Evolutionary conservation across 345 rosid genomes (phyloP).

Genomic region (Turritis glabra): DNA sequence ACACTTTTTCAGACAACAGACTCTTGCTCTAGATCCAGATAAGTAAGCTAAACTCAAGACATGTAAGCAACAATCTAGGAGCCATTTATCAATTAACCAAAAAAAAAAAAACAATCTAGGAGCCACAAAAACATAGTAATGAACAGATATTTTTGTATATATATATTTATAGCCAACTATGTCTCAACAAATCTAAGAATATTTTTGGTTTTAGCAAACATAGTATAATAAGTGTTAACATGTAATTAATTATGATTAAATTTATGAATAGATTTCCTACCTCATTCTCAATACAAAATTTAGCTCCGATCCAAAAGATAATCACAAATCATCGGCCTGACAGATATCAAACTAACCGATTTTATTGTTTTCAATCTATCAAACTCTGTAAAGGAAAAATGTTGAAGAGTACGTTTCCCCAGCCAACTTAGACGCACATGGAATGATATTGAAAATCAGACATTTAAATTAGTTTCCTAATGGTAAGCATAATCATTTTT

Average conservation of each 20-base stretch:
- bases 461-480: neutral
- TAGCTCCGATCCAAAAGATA: neutral
- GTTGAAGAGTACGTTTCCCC: neutral
- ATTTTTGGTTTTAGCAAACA: neutral
- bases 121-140: slow-evolving; percentile 24
- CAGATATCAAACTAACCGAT: neutral
- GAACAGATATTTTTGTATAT: neutral
- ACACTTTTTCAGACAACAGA: slow-evolving; percentile 30
- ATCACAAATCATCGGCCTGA: neutral
- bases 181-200: neutral
- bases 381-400: slow-evolving; percentile 2
- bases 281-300: neutral
- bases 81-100: too few species aligned
- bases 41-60: slow-evolving; percentile 23
- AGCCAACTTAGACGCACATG: neutral
- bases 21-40: slow-evolving; percentile 24
- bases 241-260: neutral
- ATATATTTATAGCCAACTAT: slow-evolving; percentile 1
- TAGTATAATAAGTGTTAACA: neutral
- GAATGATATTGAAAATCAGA: neutral
- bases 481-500: neutral
- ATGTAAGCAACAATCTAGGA: slow-evolving; percentile 30
- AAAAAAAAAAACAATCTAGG: slow-evolving; percentile 30
- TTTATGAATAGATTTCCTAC: slow-evolving; percentile 10
- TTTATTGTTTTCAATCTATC: too few species aligned